Evolutionary conservation across 2,329 filamentous ascomycete genomes (phyloP).

Genomic region (Periconia sp.): DNA sequence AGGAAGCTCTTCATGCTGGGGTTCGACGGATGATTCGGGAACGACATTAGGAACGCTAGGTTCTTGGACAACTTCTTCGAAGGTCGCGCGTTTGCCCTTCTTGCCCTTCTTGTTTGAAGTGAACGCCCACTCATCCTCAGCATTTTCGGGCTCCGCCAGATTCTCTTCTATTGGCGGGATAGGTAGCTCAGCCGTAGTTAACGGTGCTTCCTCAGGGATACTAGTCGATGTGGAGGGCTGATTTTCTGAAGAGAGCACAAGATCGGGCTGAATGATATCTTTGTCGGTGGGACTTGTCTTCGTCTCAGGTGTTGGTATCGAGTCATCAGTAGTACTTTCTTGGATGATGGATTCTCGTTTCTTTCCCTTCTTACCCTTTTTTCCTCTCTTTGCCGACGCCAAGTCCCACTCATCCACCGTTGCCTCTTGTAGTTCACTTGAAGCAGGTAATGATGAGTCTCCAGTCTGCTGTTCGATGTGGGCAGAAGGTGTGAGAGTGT

Average conservation of each 20-base stretch:
- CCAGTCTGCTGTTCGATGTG: not conserved
- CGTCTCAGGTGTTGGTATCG: not conserved
- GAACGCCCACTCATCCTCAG: conserved; percentile 10
- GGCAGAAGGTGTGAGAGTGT: too few species aligned
- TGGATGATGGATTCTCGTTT: conserved; percentile 15
- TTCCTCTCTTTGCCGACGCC: conserved; percentile 17
- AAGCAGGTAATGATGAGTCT: not conserved
- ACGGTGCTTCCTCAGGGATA: not conserved
- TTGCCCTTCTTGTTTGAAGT: conserved; percentile 29
- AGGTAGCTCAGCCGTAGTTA: not conserved
- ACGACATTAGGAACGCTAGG: conserved; percentile 1
- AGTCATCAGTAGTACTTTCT: conserved; percentile 11
- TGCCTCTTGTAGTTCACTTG: conserved; percentile 8
- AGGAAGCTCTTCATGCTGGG: not conserved
- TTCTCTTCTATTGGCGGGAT: conserved; percentile 1
- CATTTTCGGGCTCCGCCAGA: too few species aligned
- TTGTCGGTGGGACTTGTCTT: not conserved
- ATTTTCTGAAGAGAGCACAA: conserved; percentile 8
- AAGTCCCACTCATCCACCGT: conserved; percentile 11
- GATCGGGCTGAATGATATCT: not conserved
- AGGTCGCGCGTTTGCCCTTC: conserved; percentile 23
- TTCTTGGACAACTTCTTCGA: conserved; percentile 18
- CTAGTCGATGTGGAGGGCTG: conserved; percentile 1
- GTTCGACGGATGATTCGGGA: too few species aligned
- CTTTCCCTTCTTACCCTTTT: conserved; percentile 24